A percentile compares a stretch with the other conserved stretches of the same genome.
Evolutionary conservation across 208 protist genomes (phyloP).

Genomic region (Trichomonas tenax): DNA sequence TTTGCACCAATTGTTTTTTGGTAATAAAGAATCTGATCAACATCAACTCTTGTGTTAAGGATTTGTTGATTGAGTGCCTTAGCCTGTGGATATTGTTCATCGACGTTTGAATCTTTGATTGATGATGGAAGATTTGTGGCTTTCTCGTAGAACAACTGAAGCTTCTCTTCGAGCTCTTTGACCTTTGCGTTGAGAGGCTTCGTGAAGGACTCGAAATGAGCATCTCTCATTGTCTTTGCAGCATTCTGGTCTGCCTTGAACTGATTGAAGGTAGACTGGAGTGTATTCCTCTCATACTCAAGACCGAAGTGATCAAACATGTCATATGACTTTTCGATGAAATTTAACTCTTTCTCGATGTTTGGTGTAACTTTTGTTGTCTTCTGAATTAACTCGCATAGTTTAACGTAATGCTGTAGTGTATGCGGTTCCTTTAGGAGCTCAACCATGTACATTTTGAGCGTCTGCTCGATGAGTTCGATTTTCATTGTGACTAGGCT

Average conservation of each 20-base stretch:
- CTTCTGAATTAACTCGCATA: neutral
- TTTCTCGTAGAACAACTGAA: slow-evolving; percentile 1
- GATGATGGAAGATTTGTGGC: neutral
- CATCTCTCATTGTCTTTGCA: neutral
- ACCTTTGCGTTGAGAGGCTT: neutral
- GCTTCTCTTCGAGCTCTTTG: neutral
- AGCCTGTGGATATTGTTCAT: neutral
- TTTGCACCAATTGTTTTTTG: neutral
- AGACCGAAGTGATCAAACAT: neutral
- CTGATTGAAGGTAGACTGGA: neutral
- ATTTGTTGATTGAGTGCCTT: neutral
- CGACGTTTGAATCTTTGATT: neutral
- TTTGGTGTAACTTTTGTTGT: neutral
- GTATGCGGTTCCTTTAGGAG: neutral
- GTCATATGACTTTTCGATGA: neutral
- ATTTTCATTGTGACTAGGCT: neutral
- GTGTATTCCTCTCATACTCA: too few relatives aligned
- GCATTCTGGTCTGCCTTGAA: neutral
- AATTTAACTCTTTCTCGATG: neutral
- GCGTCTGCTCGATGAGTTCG: neutral
- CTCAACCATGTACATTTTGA: neutral
- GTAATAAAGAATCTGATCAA: neutral
- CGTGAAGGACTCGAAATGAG: neutral
- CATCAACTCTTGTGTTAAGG: neutral
- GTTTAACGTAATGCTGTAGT: neutral